Conservation (phyloP, 768 basidiomycete species). For the Austroboletus eburneus region DNA sequence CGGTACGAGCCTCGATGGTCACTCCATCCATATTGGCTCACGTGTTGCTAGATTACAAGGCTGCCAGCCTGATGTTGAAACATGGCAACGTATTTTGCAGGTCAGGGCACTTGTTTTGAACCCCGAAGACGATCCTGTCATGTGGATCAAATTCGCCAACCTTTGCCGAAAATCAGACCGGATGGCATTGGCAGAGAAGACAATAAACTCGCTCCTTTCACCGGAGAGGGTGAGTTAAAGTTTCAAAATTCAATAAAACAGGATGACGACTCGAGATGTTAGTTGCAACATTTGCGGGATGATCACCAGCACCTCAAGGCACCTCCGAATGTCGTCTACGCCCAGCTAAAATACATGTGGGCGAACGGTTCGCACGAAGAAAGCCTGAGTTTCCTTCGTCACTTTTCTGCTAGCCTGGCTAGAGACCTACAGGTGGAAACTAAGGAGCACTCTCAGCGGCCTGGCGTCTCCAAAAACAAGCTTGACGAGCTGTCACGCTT, state of each 20-base stretch:
- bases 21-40: neutral
- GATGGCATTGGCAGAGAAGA: conserved; percentile 94
- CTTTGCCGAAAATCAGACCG: conserved; percentile 93
- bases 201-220: conserved; percentile 85
- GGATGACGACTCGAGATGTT: conserved; percentile 2
- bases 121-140: conserved; percentile 90
- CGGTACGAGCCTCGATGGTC: conserved; percentile 45
- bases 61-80: conserved; percentile 97
- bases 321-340: conserved; percentile 93
- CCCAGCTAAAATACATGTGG: conserved; percentile 96
- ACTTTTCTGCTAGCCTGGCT: conserved; percentile 74
- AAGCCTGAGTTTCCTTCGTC: conserved; percentile 75
- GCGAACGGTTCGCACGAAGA: conserved; percentile 75
- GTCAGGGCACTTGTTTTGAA: conserved; percentile 90
- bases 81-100: conserved; percentile 97
- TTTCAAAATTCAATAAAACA: neutral
- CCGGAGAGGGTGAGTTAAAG: conserved; percentile 55
- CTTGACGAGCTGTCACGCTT: conserved; percentile 72
- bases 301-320: conserved; percentile 61
- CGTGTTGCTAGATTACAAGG: conserved; percentile 67
- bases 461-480: conserved; percentile 54
- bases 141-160: conserved; percentile 99
- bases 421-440: conserved; percentile 67
- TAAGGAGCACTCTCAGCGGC: conserved; percentile 47
- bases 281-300: conserved; percentile 47